Evolutionary conservation across 2,329 filamentous ascomycete species (phyloP).

Genomic region (Mycosphaerelloides madeirae): DNA sequence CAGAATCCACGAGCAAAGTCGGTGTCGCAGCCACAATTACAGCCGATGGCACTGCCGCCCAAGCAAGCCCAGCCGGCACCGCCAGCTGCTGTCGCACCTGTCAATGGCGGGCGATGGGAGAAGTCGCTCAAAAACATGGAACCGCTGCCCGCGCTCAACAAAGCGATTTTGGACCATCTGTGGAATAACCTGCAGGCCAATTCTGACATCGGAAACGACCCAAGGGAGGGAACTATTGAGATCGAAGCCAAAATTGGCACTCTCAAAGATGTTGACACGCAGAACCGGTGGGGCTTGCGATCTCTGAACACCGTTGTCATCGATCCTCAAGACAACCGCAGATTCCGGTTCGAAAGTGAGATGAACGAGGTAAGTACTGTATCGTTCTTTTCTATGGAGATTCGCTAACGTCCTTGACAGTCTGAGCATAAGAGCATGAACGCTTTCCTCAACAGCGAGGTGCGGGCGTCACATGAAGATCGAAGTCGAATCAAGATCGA

Average conservation of each 20-base stretch:
- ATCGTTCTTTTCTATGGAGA: conserved; percentile 4
- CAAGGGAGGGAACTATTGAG: conserved; percentile 70
- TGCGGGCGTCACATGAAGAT: conserved; percentile 33
- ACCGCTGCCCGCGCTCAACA: conserved; percentile 22
- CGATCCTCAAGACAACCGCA: conserved; percentile 47
- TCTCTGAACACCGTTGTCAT: conserved; percentile 69
- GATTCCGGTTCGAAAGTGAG: conserved; percentile 70
- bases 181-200: conserved; percentile 18
- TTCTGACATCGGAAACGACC: conserved; percentile 54
- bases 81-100: too few relatives aligned
- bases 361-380: conserved; percentile 73
- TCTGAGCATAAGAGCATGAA: conserved; percentile 79
- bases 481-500: conserved; percentile 58
- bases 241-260: conserved; percentile 91
- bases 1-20: conserved; percentile 23
- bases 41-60: conserved; percentile 5
- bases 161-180: conserved; percentile 27
- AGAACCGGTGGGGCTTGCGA: conserved; percentile 62
- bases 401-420: conserved; percentile 41
- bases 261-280: conserved; percentile 67
- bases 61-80: too few relatives aligned
- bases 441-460: conserved; percentile 70
- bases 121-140: conserved; percentile 26
- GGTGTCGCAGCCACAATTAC: not conserved
- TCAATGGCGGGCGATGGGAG: conserved; percentile 21